phyloP scores from a whole-genome alignment of 1,284 basidiomycete species.

The Malassezia pachydermatis region DNA sequence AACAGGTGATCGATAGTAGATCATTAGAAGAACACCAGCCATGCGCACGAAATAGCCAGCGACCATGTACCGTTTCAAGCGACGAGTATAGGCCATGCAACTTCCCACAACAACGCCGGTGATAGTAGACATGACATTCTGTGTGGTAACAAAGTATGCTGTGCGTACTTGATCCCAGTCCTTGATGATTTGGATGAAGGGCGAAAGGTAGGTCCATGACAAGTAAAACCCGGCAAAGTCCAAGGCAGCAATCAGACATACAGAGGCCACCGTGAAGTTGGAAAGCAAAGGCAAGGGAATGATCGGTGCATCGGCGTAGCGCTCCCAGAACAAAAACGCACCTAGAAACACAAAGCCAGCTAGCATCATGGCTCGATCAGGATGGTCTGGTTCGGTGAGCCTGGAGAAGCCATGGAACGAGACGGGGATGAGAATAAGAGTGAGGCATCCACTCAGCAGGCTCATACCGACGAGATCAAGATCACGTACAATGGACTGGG shows the following conservation, averaged over 20 bases:
- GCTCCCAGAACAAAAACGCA: conserved; percentile 51
- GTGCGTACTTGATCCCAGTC: conserved; percentile 44
- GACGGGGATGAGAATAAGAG: conserved; percentile 60
- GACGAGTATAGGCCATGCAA: conserved; percentile 54
- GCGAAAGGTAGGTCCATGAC: conserved; percentile 44
- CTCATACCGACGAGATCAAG: conserved; percentile 62
- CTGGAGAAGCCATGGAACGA: conserved; percentile 51
- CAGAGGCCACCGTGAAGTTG: conserved; percentile 44
- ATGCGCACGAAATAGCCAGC: conserved; percentile 61
- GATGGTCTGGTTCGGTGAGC: neutral
- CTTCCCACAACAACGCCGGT: conserved; percentile 58
- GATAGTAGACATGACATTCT: conserved; percentile 58
- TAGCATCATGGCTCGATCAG: conserved; percentile 25
- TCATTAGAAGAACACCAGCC: conserved; percentile 53
- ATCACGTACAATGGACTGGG: conserved; percentile 47
- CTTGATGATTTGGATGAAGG: conserved; percentile 43
- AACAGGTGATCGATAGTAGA: conserved; percentile 58
- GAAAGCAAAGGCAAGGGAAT: conserved; percentile 49
- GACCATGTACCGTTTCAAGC: conserved; percentile 60
- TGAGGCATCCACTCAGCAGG: conserved; percentile 56
- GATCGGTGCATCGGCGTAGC: conserved; percentile 50
- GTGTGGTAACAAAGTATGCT: conserved; percentile 44
- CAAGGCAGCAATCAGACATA: conserved; percentile 44
- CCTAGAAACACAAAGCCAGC: conserved; percentile 49
- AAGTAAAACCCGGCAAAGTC: conserved; percentile 50